These are phyloP conservation scores for Coriaria nepalensis DNA, from an alignment of 306 rosid genomes.

Conservation along the genomic window DNA sequence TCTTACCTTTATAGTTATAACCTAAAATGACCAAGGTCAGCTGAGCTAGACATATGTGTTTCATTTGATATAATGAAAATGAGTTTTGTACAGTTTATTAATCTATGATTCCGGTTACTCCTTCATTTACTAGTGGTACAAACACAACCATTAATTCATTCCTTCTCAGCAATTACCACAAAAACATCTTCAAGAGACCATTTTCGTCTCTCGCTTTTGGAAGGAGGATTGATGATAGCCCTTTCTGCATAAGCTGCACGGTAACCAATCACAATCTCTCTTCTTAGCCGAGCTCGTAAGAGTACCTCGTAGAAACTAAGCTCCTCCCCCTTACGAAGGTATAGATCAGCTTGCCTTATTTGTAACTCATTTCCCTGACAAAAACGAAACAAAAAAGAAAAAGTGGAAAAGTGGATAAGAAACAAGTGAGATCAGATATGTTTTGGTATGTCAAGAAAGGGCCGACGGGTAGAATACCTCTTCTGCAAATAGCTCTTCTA, in stretches of 20 bases:
- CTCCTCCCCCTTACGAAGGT: slow-evolving; percentile 59
- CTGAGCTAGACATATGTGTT: no score
- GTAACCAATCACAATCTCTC: slow-evolving; percentile 78
- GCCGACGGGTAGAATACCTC: slow-evolving; percentile 60
- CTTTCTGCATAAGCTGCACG: slow-evolving; percentile 52
- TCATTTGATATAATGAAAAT: no score
- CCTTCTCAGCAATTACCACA: slow-evolving; percentile 75
- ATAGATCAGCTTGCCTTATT: slow-evolving; percentile 70
- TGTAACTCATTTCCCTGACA: slow-evolving; percentile 82
- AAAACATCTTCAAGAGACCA: slow-evolving; percentile 74
- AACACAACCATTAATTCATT: slow-evolving; percentile 16
- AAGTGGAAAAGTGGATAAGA: neutral
- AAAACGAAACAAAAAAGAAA: neutral
- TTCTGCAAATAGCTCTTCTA: slow-evolving; percentile 88
- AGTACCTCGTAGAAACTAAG: slow-evolving; percentile 71
- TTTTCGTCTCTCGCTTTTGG: slow-evolving; percentile 39
- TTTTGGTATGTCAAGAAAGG: neutral
- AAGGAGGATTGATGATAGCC: slow-evolving; percentile 75
- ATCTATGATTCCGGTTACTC: no score
- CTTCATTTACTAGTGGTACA: no score
- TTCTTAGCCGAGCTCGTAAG: slow-evolving; percentile 56
- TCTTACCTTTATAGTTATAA: no score
- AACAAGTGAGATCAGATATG: neutral
- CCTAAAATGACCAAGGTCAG: no score
- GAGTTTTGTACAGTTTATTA: no score